phyloP scores from a whole-genome alignment of 2,329 filamentous ascomycete genomes.

The Aquanectria penicillioides region DNA sequence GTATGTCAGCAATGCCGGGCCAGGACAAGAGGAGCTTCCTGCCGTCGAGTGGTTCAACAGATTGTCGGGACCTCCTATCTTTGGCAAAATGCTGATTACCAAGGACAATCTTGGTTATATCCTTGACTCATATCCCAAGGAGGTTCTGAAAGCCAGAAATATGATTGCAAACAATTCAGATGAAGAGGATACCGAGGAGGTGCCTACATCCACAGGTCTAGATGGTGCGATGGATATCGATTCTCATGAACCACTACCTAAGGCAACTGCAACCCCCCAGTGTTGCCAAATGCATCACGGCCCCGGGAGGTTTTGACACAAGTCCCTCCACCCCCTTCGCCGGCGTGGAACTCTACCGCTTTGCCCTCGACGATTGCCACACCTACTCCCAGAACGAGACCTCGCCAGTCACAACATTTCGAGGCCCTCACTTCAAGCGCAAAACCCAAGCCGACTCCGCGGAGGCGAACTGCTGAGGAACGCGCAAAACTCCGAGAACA shows the following conservation, averaged over 20 bases:
- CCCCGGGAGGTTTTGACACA: conserved; percentile 23
- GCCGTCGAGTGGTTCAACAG: conserved; percentile 56
- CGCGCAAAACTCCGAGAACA: conserved; percentile 40
- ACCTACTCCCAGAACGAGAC: conserved; percentile 22
- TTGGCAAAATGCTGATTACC: conserved; percentile 47
- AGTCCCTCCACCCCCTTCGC: conserved; percentile 28
- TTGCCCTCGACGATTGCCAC: conserved; percentile 30
- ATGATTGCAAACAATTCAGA: conserved; percentile 20
- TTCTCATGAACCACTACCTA: background rate
- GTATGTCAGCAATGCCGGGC: conserved; percentile 49
- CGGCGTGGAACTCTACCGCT: conserved; percentile 26
- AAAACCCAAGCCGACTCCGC: conserved; percentile 21
- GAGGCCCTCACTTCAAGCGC: conserved; percentile 28
- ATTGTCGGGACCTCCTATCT: conserved; percentile 42
- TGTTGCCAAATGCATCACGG: conserved; percentile 22
- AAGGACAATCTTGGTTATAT: conserved; percentile 48
- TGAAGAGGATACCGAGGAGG: background rate
- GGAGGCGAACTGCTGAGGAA: conserved; percentile 33
- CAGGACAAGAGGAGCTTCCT: conserved; percentile 43
- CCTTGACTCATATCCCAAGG: conserved; percentile 46
- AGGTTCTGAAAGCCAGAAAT: conserved; percentile 39
- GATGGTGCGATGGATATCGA: conserved; percentile 33
- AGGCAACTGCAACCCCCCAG: background rate
- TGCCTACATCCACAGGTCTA: background rate
- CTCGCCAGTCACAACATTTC: conserved; percentile 37